A percentile compares a stretch with the other conserved stretches of the same genome.
Conservation (phyloP, 257 asterid species). For the Osmanthus fragrans region DNA sequence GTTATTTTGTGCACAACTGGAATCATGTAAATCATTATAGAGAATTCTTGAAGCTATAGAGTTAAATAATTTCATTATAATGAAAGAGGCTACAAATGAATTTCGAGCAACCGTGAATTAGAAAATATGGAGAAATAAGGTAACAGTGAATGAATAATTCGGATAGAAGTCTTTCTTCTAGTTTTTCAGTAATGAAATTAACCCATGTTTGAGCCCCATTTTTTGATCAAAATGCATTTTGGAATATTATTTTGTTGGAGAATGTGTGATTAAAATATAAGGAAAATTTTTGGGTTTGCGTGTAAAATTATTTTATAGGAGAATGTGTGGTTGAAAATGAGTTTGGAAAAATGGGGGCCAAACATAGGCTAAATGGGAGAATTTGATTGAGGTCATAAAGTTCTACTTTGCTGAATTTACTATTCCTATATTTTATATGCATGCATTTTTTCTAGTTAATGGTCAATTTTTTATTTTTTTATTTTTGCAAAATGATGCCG, state of each 20-base stretch:
- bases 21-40: neutral
- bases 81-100: neutral
- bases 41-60: conserved; percentile 4
- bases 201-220: too few relatives aligned
- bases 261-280: too few relatives aligned
- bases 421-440: neutral
- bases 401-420: neutral
- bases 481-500: neutral
- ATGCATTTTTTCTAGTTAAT: neutral
- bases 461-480: neutral
- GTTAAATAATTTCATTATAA: neutral
- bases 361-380: too few relatives aligned
- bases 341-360: too few relatives aligned
- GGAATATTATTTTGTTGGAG: too few relatives aligned
- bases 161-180: neutral
- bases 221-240: too few relatives aligned
- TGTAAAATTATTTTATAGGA: too few relatives aligned
- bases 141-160: too few relatives aligned
- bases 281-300: too few relatives aligned
- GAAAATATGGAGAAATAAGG: neutral
- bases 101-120: neutral
- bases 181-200: neutral
- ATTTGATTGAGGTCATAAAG: neutral
- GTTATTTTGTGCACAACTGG: neutral
- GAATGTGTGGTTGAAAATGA: too few relatives aligned